A percentile compares a stretch with the other conserved stretches of the same genome.
phyloP scores from a whole-genome alignment of 441 rosid genomes.

The Syzygium malaccense region DNA sequence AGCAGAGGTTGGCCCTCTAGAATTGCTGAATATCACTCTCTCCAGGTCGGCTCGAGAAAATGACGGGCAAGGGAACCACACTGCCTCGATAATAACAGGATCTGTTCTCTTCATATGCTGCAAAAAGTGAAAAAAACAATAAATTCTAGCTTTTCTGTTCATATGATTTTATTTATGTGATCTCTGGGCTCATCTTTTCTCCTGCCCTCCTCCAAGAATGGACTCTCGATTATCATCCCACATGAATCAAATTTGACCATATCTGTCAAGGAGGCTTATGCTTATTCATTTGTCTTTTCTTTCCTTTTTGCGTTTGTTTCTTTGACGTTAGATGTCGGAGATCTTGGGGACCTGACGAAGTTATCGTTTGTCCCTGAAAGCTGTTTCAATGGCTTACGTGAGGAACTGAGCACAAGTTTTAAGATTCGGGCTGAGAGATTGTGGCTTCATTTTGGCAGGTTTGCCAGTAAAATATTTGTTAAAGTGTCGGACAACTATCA shows the following conservation, averaged over 20 bases:
- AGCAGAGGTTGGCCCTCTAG: background rate
- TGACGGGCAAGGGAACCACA: conserved; percentile 9
- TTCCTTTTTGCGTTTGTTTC: background rate
- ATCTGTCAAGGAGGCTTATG: background rate
- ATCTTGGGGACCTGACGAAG: background rate
- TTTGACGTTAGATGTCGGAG: background rate
- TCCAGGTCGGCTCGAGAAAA: conserved; percentile 5
- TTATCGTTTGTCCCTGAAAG: background rate
- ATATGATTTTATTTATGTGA: background rate
- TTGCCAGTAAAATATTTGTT: background rate
- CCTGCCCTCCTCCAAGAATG: background rate
- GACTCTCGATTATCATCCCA: background rate
- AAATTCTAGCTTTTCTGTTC: background rate
- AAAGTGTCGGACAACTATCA: background rate
- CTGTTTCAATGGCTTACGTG: background rate
- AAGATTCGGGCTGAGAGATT: background rate
- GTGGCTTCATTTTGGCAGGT: background rate
- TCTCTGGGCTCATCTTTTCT: background rate
- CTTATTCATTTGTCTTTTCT: background rate
- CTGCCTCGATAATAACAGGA: conserved; percentile 6
- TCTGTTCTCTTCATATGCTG: background rate
- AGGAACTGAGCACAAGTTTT: background rate
- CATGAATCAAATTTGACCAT: background rate
- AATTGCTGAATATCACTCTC: background rate
- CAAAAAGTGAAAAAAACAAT: background rate